Evolutionary conservation across 2,329 filamentous ascomycete species (phyloP), one percentile per base, ranked within the genome.

Genomic region (Monosporascus sp.): DNA sequence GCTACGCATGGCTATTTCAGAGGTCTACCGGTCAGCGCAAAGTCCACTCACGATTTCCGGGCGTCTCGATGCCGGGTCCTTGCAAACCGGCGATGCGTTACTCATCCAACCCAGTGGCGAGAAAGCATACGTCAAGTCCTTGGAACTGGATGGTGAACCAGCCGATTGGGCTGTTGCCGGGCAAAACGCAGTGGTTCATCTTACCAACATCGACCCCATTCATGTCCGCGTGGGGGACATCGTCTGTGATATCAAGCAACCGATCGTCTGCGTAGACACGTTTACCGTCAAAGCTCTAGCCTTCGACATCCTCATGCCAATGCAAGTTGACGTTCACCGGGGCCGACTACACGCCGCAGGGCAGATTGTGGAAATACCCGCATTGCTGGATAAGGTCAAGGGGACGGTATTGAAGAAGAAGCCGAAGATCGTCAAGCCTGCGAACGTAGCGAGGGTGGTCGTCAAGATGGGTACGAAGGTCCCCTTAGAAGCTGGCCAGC

Each of bases 131-230:
- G 81, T 97, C 68, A 96, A 93, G 67, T 87, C 83, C 3, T 77
- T 99, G 47, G 86, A 94, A 67, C 80, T 91, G 9, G 87, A 93
- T 65, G 80, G 83, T 22, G 82, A 88, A 49, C 73, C 81, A 1
- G 82, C 80, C 14, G 91, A 96, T 55, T 99, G 91, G 90, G 90
- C 89, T 0, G 91, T 97, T 15, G 92, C 93, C 1, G 93, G 93
- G 1, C 90, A 97, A 65, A 96, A 94, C 55, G 83, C 89, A 17
- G 87, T 85, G 0, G 74, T 99, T n/a, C 88, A 95, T 60, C 78
- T 99, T 48, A 79, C 84, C 8, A 88, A 93, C 59, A 90, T 97
- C 65, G 93, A 97, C 62, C 82, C 89, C 0, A 81, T 89, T 17
- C 88, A 97, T 63, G 80, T 99, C 9, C 83, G 84, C 46, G 80